Evolutionary conservation across 352 stramenopile genomes (phyloP), one percentile per base, ranked within the genome.

Genomic region (Globisporangium megalacanthum): DNA sequence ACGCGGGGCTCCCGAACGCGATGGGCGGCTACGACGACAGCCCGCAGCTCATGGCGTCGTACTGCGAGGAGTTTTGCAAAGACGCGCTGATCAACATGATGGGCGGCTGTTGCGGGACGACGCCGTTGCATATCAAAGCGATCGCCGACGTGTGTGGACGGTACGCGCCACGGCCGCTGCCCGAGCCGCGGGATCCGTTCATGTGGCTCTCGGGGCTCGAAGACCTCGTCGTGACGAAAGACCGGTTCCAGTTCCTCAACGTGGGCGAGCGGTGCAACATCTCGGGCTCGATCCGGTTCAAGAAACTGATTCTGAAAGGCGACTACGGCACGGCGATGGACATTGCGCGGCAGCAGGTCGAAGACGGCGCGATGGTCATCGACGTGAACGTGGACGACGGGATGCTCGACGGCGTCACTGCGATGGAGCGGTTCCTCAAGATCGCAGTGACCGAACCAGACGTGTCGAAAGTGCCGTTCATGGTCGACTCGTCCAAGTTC

Each of bases 371-470:
- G 25, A 96, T 98, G 82, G 94, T 98, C 10, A 96, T 99, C 68
- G 94, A 99, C 72, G 96, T 99, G 61, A 99, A 99, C 73, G 91
- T 99, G n/a, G 96, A 99, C 66, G 96, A 99, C 66, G 96, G 96
- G 61, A 96, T 99, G 76, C 70, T 99, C 37, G 96, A 99, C 66
- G 95, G 96, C 52, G 67, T 98, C 49, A 83, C 89, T 7, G 94
- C 94, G 10, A 98, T 99, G 96, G 88, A 98, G 62, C 97, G 97
- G 60, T 99, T 99, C 77, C 74, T 98, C 10, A 98, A 98, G 78
- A 98, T 99, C 69, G 93, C 94, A 22, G 89, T 98, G 22, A 98
- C 95, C 7, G 96, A 98, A 62, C 95, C 94, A 0, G 96, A 98
- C 60, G 87, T 98, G 3, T 83, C 88, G 41, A 98, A 98, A 68